Conservation (phyloP, 768 basidiomycete species). For the Mycena filopes region DNA sequence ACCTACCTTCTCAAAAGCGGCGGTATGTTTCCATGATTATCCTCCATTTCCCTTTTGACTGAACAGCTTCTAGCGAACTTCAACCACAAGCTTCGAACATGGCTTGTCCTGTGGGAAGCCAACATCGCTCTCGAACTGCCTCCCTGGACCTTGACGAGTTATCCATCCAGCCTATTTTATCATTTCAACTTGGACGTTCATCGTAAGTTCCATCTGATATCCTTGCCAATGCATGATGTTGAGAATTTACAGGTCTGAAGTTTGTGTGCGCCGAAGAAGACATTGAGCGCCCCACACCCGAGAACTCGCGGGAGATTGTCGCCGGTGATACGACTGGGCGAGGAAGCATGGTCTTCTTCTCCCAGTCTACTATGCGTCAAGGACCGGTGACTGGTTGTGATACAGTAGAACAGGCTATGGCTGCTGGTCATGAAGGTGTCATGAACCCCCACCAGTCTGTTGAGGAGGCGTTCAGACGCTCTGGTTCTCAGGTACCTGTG, state of each 20-base stretch:
- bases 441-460: background rate
- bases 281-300: background rate
- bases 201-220: background rate
- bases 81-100: background rate
- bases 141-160: background rate
- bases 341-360: background rate
- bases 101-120: background rate
- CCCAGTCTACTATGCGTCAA: background rate
- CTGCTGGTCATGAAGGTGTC: background rate
- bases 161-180: background rate
- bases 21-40: background rate
- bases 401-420: background rate
- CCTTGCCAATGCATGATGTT: background rate
- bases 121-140: background rate
- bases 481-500: too few relatives aligned
- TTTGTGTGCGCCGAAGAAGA: background rate
- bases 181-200: background rate
- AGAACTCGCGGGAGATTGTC: background rate
- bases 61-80: background rate
- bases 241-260: background rate
- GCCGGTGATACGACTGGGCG: background rate
- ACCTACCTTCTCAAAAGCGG: background rate
- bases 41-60: background rate
- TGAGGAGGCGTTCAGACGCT: too few relatives aligned
- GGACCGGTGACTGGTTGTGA: background rate